A percentile compares a stretch with the other conserved stretches of the same genome.
Conservation (phyloP, 2,329 filamentous ascomycete species). For the Claviceps quebecensis region DNA sequence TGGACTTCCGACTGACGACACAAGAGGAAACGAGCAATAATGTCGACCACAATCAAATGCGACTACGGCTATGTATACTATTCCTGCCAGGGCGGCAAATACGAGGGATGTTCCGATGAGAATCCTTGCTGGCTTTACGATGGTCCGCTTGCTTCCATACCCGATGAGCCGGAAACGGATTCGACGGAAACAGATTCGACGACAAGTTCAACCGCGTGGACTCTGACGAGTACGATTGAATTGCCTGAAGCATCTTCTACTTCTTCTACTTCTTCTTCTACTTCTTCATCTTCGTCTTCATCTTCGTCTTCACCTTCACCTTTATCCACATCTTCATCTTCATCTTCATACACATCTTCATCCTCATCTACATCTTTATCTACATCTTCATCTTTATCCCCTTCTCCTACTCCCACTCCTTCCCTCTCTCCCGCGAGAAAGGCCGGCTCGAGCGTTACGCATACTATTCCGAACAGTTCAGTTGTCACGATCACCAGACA, state of each 20-base stretch:
- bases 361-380: no score
- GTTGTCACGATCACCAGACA: conserved; percentile 21
- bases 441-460: conserved; percentile 23
- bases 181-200: conserved; percentile 15
- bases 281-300: no score
- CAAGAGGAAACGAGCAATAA: background rate
- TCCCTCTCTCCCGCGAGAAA: conserved; percentile 7
- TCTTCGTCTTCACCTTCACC: no score
- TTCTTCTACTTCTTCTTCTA: background rate
- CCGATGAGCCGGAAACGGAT: background rate
- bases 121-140: conserved; percentile 30
- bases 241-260: background rate
- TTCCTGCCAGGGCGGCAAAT: conserved; percentile 21
- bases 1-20: background rate
- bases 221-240: background rate
- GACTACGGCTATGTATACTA: conserved; percentile 20
- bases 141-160: conserved; percentile 25
- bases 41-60: conserved; percentile 12
- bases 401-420: no score
- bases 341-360: no score
- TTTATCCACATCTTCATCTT: no score
- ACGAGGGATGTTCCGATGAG: conserved; percentile 29
- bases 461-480: conserved; percentile 21
- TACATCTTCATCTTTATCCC: no score
- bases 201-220: no score